phyloP scores from a whole-genome alignment of 2,329 filamentous ascomycete genomes.

The Chrysosporium keratinophilum region DNA sequence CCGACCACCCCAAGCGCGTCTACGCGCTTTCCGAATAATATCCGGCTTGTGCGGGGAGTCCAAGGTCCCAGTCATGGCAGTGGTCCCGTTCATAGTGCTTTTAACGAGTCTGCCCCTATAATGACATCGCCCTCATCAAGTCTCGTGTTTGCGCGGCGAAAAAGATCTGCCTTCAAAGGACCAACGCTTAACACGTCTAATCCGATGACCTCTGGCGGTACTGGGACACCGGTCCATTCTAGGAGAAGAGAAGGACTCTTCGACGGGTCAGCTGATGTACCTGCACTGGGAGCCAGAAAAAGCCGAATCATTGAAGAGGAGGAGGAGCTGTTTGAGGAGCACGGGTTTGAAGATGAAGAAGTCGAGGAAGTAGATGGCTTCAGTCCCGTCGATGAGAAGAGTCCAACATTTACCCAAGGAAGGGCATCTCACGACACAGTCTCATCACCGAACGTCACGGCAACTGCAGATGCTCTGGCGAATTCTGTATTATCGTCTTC shows the following conservation, averaged over 20 bases:
- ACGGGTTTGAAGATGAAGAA: conserved; percentile 24
- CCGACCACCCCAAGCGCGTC: conserved; percentile 72
- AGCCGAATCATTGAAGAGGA: conserved; percentile 39
- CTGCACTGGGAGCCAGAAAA: conserved; percentile 27
- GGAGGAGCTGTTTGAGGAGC: conserved; percentile 25
- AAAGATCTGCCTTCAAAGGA: conserved; percentile 38
- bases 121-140: conserved; percentile 34
- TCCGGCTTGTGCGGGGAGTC: conserved; percentile 61
- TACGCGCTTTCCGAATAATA: conserved; percentile 68
- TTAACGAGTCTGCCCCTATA: conserved; percentile 32
- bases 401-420: conserved; percentile 13
- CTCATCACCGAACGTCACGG: conserved; percentile 2
- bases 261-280: conserved; percentile 18
- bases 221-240: conserved; percentile 27
- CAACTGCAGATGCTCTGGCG: not conserved
- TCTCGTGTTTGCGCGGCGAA: conserved; percentile 39
- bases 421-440: conserved; percentile 19
- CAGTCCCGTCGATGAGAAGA: conserved; percentile 24
- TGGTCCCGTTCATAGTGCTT: conserved; percentile 24
- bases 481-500: not conserved
- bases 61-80: conserved; percentile 22
- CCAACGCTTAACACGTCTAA: conserved; percentile 35
- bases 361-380: conserved; percentile 36
- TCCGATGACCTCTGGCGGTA: conserved; percentile 25
- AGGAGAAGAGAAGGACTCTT: conserved; percentile 21